Percentiles rank a stretch among this genome's conserved stretches.
phyloP scores from a whole-genome alignment of 2,329 filamentous ascomycete genomes.

The Metarhizium guizhouense region DNA sequence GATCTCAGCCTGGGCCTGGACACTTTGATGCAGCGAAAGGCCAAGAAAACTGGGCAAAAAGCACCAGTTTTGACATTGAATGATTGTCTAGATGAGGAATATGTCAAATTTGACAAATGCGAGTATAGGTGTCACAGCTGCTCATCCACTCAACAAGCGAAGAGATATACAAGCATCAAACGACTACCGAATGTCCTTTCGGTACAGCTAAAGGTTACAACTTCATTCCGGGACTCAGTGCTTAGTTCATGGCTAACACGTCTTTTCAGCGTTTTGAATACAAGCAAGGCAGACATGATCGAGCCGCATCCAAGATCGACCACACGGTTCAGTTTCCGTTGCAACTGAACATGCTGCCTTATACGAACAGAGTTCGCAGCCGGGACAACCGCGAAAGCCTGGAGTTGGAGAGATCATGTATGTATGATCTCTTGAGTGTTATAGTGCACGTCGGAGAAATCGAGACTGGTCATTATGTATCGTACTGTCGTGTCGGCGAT shows the following conservation, averaged over 20 bases:
- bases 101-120: slow-evolving; percentile 78
- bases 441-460: slow-evolving; percentile 91
- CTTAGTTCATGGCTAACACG: neutral
- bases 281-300: slow-evolving; percentile 52
- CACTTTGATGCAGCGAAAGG: slow-evolving; percentile 56
- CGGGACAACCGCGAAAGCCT: slow-evolving; percentile 43
- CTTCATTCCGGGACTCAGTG: neutral
- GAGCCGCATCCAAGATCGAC: slow-evolving; percentile 76
- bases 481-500: slow-evolving; percentile 76
- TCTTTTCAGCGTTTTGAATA: slow-evolving; percentile 59
- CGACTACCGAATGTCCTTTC: slow-evolving; percentile 80
- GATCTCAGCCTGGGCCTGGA: slow-evolving; percentile 87
- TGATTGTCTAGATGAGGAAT: slow-evolving; percentile 76
- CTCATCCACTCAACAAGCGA: slow-evolving; percentile 66
- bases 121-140: slow-evolving; percentile 84
- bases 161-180: slow-evolving; percentile 77
- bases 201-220: slow-evolving; percentile 76
- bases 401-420: slow-evolving; percentile 55
- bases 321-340: slow-evolving; percentile 79
- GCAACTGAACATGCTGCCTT: slow-evolving; percentile 82
- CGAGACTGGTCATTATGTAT: slow-evolving; percentile 85
- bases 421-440: slow-evolving; percentile 82
- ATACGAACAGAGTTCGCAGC: slow-evolving; percentile 59
- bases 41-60: slow-evolving; percentile 43
- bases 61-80: slow-evolving; percentile 42